Base-by-base conservation (phyloP, 352 stramenopile species). In the Phytophthora lateralis region DNA sequence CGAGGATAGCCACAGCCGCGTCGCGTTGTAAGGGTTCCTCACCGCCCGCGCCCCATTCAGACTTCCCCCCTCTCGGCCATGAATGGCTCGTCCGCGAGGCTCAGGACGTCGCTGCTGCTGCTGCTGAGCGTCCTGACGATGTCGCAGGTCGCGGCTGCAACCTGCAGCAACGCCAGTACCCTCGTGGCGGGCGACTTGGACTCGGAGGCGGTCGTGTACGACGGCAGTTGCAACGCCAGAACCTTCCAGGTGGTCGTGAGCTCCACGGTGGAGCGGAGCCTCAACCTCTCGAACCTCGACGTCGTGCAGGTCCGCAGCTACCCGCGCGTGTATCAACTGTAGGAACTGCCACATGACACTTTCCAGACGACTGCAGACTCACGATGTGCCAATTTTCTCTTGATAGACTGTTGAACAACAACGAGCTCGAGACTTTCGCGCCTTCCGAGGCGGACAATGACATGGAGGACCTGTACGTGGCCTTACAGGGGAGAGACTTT, bases 271-370 rank as follows among this genome's bases (percentile, higher is more conserved):
- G 66, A 73, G n/a, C 57, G 66, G n/a, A 78, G 60, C 35, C 67
- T 91, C 21, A 91, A 91, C 66, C 51, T 89, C n/a, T 89, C 79
- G 35, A 79, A 86, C 32, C 61, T 89, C 30, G 68, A 87, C 46
- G 55, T 91, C n/a, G 49, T 55, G 12, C 20, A 42, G 21, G 75
- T 91, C 12, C 37, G 41, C 17, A 78, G 67, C 60, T 89, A 88
- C 38, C 82, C 82, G 42, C 69, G 60, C 18, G 77, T 88, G 17
- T 83, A 84, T 56, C 70, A 70, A 38, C 48, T 90, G 69, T 79
- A 67, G 53, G 73, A 54, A 41, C 7, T 44, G n/a, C 7, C 6
- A 10, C 38, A 14, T 14, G 14, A 41, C 0, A 43, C 14, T 42
- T 43, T 43, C n/a, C 4, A 43, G 4, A 43, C n/a, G 12, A 21